Base-by-base conservation (phyloP, 2,329 filamentous ascomycete species). In the Capronia coronata region DNA sequence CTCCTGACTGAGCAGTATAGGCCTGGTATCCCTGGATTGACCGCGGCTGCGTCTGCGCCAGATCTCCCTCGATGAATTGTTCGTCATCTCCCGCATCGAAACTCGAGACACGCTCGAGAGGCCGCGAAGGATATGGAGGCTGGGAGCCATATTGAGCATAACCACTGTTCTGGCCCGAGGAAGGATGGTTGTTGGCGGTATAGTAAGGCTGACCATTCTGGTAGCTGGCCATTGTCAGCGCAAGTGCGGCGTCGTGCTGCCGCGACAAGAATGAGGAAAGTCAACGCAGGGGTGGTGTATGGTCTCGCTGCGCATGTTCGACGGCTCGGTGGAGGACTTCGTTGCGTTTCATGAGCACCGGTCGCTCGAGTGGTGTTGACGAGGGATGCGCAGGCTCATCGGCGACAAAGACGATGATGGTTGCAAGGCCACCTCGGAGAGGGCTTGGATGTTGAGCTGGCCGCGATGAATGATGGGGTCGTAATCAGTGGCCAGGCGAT, bases 51-150 rank as follows among this genome's bases (percentile, higher is more conserved):
- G 14, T 25, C 21, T 46, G 51, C 34, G 60, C 58, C 39, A 62
- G 58, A 23, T 59, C 59, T 37, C 60, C 59, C 8, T 69, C 67
- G 49, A 71, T 69, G 48, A 81, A 79, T 42, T 71, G 68, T 41
- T 75, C 72, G 65, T 91, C 86, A 65, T 93, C 87, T 57, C 84
- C 86, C 58, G 76, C 80, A 65, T 88, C 83, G 71, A 87, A 89
- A 71, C 84, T 91, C 42, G 79, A 77, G 57, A 80, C 77, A 58
- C 85, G 75, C 52, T 69, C 70, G 55, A 72, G 65, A 38, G 68
- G 61, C 51, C 65, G 65, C 43, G 68, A 66, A 46, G 62, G 49
- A 32, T 55, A 52, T 21, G 46, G 40, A 10, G 56, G 45, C 25
- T 54, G 53, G 19, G 51, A 46, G 67, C 49, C 68, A 49, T 69